Base-by-base conservation (phyloP, 371 early-diverging fungal species). In the Quaeritorhiza haematococci region DNA sequence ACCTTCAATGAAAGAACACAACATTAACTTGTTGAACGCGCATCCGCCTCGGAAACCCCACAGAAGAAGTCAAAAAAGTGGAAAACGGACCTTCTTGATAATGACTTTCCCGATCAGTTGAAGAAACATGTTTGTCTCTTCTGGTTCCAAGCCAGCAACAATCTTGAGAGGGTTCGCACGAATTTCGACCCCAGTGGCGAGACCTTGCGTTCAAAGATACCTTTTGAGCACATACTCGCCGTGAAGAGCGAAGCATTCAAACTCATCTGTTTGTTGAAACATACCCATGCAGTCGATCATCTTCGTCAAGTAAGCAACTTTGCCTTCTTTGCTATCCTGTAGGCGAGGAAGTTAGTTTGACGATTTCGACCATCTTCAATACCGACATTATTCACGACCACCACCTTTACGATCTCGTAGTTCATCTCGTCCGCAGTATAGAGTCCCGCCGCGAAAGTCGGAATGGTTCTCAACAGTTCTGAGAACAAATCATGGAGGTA, bases 131-230 rank as follows among this genome's bases (percentile, higher is more conserved):
- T 80, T 80, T 4, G 81, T 80, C 35, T 75, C 73, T 29, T 76
- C 79, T 13, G 77, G 73, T 29, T 78, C 81, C 58, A 75, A 42
- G 34, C 81, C 81, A 10, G 81, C 79, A 3, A 80, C 73, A 23
- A 80, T 71, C 63, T 80, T 78, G 19, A 69, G 55, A 0, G 81
- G 79, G 38, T 76, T 75, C 17, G 69, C 69, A 10, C 57, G 55
- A 26, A 74, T 52, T 23, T 65, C 64, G n/a, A 64, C 65, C 19
- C 72, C 73, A 6, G 72, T 69, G 1, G 71, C 57, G 17, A 74
- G 50, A n/a, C 65, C 74, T 73, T 19, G 15, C 4, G 23, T 27
- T 41, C 2, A 4, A 8, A 30, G 29, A 8, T 50, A 26, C 33
- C 7, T 17, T 28, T 30, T 8, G 7, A 32, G n/a, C n/a, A n/a